Conservation (phyloP, 441 rosid species). For the Pelargonium cotyledonis region DNA sequence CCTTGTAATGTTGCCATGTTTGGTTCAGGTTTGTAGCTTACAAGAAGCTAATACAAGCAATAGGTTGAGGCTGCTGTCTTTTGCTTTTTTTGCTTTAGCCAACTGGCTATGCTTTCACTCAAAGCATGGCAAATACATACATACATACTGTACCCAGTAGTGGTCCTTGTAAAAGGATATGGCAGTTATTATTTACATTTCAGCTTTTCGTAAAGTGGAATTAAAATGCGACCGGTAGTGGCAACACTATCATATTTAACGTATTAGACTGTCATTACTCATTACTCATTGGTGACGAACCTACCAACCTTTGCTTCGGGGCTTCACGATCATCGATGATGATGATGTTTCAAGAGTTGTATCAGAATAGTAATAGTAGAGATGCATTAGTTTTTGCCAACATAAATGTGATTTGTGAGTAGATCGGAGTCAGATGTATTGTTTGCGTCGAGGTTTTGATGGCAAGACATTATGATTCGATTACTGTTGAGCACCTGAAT, state of each 20-base stretch:
- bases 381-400: not conserved
- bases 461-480: too few relatives aligned
- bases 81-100: not conserved
- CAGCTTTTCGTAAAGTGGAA: not conserved
- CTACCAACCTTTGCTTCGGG: too few relatives aligned
- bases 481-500: not conserved
- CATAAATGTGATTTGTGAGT: not conserved
- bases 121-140: constrained; percentile 1
- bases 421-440: too few relatives aligned
- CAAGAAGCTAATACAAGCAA: too few relatives aligned
- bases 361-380: too few relatives aligned
- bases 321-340: too few relatives aligned
- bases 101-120: not conserved
- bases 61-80: not conserved
- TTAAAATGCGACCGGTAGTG: not conserved
- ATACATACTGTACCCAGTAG: not conserved
- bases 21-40: not conserved
- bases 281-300: too few relatives aligned
- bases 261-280: too few relatives aligned
- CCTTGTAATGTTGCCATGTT: not conserved
- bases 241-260: not conserved
- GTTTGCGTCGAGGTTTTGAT: too few relatives aligned
- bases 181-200: not conserved
- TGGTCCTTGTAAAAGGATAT: not conserved
- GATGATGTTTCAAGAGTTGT: too few relatives aligned